A percentile compares a stretch with the other conserved stretches of the same genome.
These are phyloP conservation scores for Hypoxylon subgilvum DNA, from an alignment of 495 filamentous ascomycete species.

Conservation along the genomic window DNA sequence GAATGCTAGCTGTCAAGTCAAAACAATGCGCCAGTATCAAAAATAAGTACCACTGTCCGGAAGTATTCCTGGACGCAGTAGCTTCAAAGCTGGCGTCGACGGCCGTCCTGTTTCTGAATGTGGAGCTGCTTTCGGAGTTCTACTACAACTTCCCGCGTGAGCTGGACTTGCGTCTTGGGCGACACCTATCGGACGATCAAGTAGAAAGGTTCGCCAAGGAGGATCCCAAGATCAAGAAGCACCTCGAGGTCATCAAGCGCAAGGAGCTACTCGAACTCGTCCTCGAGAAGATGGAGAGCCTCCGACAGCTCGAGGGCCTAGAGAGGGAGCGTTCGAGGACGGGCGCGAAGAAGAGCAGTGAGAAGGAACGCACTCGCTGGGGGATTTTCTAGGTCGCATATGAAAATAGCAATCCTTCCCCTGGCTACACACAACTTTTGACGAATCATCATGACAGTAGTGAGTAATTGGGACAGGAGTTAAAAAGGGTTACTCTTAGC, in stretches of 20 bases:
- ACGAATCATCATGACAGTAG: conserved; percentile 26
- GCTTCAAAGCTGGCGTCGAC: conserved; percentile 93
- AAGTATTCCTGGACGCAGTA: conserved; percentile 95
- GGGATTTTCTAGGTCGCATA: conserved; percentile 40
- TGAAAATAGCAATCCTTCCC: not conserved
- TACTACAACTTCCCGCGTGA: conserved; percentile 96
- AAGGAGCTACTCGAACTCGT: conserved; percentile 94
- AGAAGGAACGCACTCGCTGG: conserved; percentile 44
- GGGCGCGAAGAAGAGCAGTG: conserved; percentile 23
- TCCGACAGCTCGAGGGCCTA: conserved; percentile 74
- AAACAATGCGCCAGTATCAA: conserved; percentile 80
- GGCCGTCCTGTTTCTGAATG: conserved; percentile 95
- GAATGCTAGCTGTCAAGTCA: conserved; percentile 80
- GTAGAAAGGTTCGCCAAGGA: conserved; percentile 91
- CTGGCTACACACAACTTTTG: conserved; percentile 15
- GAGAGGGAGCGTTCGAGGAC: conserved; percentile 35
- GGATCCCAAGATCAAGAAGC: conserved; percentile 83
- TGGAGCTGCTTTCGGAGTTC: conserved; percentile 94
- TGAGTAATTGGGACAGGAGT: conserved; percentile 9
- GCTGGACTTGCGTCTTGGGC: conserved; percentile 83
- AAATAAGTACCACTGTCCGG: conserved; percentile 96
- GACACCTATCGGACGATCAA: conserved; percentile 75
- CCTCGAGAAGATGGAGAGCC: conserved; percentile 88
- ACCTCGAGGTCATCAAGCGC: conserved; percentile 86
- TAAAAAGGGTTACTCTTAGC: conserved; percentile 29